Base-by-base conservation (phyloP, 257 asterid genomes). In the Solanum rostratum region DNA sequence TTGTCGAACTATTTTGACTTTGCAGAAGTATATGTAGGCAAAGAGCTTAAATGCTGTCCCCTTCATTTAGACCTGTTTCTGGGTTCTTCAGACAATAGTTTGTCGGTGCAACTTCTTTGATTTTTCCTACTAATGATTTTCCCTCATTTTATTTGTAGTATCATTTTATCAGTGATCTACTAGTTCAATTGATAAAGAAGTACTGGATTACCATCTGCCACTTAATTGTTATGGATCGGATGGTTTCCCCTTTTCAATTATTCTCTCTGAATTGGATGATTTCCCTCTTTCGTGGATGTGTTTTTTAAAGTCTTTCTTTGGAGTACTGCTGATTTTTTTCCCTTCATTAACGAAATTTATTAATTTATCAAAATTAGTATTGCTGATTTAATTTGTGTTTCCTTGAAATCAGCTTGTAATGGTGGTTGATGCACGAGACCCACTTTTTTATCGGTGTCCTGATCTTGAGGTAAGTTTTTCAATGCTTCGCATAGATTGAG, bases 361-460 rank as follows among this genome's bases (percentile, higher is more conserved):
- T 66, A 85, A 37, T 74, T 45, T 15, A 49, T 45, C 59, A 14
- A 74, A 73, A 46, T 22, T 45, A 7, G 81, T 4, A 46, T 74
- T 46, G 15, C 81, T 74, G 59, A 74, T 22, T 39, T 22, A 46
- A 66, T 76, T 81, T 84, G 60, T 45, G 85, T 87, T 81, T 85
- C 59, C 73, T 69, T 85, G 78, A 70, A 65, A 82, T 84, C 90
- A 96, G 99, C 91, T 96, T 86, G 98, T 95, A 86, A 94, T 93
- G 97, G 98, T 96, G 86, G 99, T 96, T 91, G 99, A 96, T 91
- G 98, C 99, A 63, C 91, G 99, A 86, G 93, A 96, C 88, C 99
- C 99, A 4, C 94, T 96, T 84, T 96, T 96, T 85, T 96, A 96
- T 86, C 98, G 98, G 59, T 96, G 98, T 90, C 97, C 99, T 84